A percentile compares a stretch with the other conserved stretches of the same genome.
These are phyloP conservation scores for Cicer chorassanicum DNA, from an alignment of 306 rosid genomes.

Conservation along the genomic window DNA sequence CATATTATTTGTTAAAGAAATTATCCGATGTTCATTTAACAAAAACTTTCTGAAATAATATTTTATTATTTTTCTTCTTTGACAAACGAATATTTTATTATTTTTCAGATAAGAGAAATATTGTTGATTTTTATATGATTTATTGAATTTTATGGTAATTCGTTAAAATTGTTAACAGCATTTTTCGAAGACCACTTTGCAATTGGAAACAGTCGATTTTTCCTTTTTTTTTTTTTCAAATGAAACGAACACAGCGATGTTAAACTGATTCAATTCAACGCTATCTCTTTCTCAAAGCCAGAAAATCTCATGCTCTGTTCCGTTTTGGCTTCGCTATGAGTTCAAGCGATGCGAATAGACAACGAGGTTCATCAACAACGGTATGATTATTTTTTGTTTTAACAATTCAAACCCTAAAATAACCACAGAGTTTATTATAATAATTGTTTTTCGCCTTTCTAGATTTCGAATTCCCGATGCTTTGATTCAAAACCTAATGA, in stretches of 20 bases:
- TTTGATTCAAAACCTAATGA: constrained; percentile 38
- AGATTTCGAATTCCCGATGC: constrained; percentile 38
- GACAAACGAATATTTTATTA: too few relatives aligned
- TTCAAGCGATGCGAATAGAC: constrained; percentile 42
- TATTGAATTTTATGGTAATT: too few relatives aligned
- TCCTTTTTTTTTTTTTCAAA: not conserved
- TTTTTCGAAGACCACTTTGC: constrained; percentile 18
- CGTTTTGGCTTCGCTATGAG: constrained; percentile 54
- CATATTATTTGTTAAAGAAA: constrained; percentile 1
- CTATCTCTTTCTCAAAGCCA: constrained; percentile 11
- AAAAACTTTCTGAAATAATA: not conserved
- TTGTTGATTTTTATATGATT: too few relatives aligned
- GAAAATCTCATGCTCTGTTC: constrained; percentile 34
- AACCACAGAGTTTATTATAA: not conserved
- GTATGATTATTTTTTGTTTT: constrained; percentile 42
- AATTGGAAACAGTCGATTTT: constrained; percentile 1
- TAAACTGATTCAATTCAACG: constrained; percentile 46
- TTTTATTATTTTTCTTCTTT: not conserved
- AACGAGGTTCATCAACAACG: constrained; percentile 46
- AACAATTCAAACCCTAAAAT: constrained; percentile 38
- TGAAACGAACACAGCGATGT: constrained; percentile 33
- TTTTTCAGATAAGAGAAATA: too few relatives aligned
- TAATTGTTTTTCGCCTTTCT: constrained; percentile 12
- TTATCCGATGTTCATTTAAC: not conserved
- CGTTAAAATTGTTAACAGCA: not conserved